Evolutionary conservation across 2,329 filamentous ascomycete species (phyloP), one percentile per base, ranked within the genome.

Genomic region (Fusarium agapanthi): DNA sequence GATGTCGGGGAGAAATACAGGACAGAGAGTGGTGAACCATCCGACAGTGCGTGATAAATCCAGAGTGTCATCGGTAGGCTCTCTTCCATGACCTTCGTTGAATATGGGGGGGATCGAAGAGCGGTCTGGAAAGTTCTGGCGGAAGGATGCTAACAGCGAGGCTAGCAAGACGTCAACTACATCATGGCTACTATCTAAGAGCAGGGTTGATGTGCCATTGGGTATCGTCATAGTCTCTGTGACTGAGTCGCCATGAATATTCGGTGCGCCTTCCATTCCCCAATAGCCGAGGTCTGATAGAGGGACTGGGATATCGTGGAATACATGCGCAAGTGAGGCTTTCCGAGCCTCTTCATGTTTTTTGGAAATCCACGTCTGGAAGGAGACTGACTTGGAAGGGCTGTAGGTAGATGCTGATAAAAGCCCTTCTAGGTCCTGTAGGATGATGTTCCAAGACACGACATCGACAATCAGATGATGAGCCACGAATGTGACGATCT

Each of bases 361-460:
- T 3, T 80, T 55, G 22, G 76, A 75, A 12, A 53, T 76, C 84
- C 84, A 86, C 9, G 70, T 78, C 40, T 75, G 72, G 60, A 74
- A 74, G 0, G 57, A 44, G 4, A 74, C 4, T 22, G 72, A 26
- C 4, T 58, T 67, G 0, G 12, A 6, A 8, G 47, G 50, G 1
- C 6, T 51, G 38, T 81, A 80, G 71, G 84, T 81, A 1, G 73
- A 48, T 69, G 61, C 40, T 26, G 54, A 71, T 1, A 86, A 69
- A 2, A 82, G 45, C 8, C 81, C 80, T 61, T 86, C 83, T 0
- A 75, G 24, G n/a, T 74, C 73, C 18, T 72, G 56, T 0, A 74
- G 74, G 0, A 86, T 76, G 11, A 86, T 77, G 26, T 84, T 78
- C 85, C 85, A 87, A 1, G 84, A 85, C 3, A 86, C 85, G 2